phyloP scores from a whole-genome alignment of 495 filamentous ascomycete species.

The Neurospora sp. region DNA sequence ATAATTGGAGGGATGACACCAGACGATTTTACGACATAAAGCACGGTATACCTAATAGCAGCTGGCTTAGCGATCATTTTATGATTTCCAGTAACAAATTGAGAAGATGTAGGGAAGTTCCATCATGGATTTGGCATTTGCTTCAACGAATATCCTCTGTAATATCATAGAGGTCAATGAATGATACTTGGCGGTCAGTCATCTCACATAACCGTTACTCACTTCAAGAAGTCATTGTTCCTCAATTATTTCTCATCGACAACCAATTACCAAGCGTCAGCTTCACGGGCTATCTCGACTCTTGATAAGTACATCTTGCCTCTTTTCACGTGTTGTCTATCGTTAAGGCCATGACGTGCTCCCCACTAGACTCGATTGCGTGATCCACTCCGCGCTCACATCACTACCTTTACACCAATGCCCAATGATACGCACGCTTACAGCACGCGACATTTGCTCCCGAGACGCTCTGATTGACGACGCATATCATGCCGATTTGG shows the following conservation, averaged over 20 bases:
- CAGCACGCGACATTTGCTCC: neutral
- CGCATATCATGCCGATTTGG: neutral
- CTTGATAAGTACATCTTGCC: neutral
- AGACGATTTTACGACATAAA: neutral
- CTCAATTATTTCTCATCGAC: neutral
- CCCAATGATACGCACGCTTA: neutral
- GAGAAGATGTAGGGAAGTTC: neutral
- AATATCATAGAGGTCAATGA: neutral
- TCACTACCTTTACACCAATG: neutral
- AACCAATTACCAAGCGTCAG: neutral
- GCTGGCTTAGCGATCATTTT: neutral
- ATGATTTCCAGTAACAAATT: neutral
- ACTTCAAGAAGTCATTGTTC: neutral
- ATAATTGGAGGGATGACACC: neutral
- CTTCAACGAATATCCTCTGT: neutral
- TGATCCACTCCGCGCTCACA: constrained; percentile 20
- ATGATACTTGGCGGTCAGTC: neutral
- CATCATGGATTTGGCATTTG: neutral
- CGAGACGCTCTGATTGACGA: neutral
- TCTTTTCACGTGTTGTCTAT: neutral
- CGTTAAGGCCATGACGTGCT: constrained; percentile 1
- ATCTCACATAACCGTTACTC: neutral
- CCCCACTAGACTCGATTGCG: constrained; percentile 11
- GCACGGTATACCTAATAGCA: neutral
- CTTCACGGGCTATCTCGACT: neutral